Conservation (phyloP, 2,329 filamentous ascomycete species). For the Chlorencoelia australis region DNA sequence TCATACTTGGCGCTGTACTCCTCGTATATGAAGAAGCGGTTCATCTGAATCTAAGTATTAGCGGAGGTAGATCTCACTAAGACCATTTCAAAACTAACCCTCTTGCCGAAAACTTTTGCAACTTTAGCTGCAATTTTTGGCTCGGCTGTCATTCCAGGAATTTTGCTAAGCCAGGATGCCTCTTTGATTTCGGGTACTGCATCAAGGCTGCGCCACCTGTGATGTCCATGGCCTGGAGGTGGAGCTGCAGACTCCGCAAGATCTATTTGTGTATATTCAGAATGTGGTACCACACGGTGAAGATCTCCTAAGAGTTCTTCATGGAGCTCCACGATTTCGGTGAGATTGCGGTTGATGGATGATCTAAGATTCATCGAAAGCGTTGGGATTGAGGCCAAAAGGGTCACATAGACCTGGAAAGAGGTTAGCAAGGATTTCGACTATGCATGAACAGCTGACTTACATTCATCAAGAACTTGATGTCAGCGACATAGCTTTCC, state of each 20-base stretch:
- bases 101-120: slow-evolving; percentile 49
- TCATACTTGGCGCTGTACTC: slow-evolving; percentile 89
- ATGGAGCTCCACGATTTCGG: slow-evolving; percentile 73
- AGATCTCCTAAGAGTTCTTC: slow-evolving; percentile 70
- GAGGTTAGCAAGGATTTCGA: slow-evolving; percentile 54
- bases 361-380: slow-evolving; percentile 54
- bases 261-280: slow-evolving; percentile 46
- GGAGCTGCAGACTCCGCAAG: slow-evolving; percentile 5
- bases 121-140: slow-evolving; percentile 50
- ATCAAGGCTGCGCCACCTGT: slow-evolving; percentile 37
- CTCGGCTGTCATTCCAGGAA: slow-evolving; percentile 45
- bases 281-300: slow-evolving; percentile 59
- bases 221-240: slow-evolving; percentile 26
- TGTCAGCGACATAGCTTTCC: slow-evolving; percentile 76
- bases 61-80: too few species aligned
- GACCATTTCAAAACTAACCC: slow-evolving; percentile 38
- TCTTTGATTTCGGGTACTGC: slow-evolving; percentile 27
- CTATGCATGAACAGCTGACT: slow-evolving; percentile 46
- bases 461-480: slow-evolving; percentile 81
- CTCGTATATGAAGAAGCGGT: slow-evolving; percentile 77
- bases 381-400: slow-evolving; percentile 61
- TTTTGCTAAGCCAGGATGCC: slow-evolving; percentile 34
- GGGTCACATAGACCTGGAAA: slow-evolving; percentile 59
- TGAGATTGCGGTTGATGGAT: slow-evolving; percentile 70
- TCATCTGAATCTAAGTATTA: slow-evolving; percentile 46